phyloP scores from a whole-genome alignment of 2,329 filamentous ascomycete species.

The Colletotrichum somersetense region DNA sequence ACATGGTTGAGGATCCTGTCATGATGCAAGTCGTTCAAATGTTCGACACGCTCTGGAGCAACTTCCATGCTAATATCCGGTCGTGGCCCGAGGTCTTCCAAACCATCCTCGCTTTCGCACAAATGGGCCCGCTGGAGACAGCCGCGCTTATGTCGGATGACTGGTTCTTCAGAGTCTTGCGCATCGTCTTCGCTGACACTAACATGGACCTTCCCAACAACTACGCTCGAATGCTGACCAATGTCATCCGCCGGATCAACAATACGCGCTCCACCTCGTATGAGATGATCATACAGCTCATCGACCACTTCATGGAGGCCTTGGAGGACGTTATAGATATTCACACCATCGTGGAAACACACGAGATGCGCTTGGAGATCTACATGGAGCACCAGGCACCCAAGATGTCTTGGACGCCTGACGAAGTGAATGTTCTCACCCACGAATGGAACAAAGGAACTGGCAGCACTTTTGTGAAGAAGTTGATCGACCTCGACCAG shows the following conservation, averaged over 20 bases:
- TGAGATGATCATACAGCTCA: constrained; percentile 63
- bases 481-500: constrained; percentile 73
- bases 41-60: constrained; percentile 70
- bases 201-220: constrained; percentile 64
- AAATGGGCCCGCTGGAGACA: constrained; percentile 70
- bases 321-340: constrained; percentile 55
- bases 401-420: constrained; percentile 58
- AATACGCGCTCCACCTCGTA: constrained; percentile 66
- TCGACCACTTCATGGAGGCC: constrained; percentile 59
- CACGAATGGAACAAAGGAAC: constrained; percentile 54
- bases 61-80: constrained; percentile 71
- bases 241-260: constrained; percentile 63
- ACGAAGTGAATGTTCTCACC: constrained; percentile 62
- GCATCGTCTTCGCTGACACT: constrained; percentile 72
- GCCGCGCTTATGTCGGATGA: constrained; percentile 70
- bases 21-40: constrained; percentile 45
- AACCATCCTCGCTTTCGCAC: constrained; percentile 75
- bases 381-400: constrained; percentile 48
- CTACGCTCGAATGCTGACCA: constrained; percentile 67
- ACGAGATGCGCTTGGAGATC: constrained; percentile 55
- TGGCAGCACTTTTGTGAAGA: constrained; percentile 72
- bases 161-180: constrained; percentile 70
- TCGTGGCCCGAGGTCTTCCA: constrained; percentile 85
- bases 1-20: constrained; percentile 44
- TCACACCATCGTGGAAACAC: constrained; percentile 54